These are phyloP conservation scores for Narthecium ossifragum DNA, from an alignment of 106 monocot species.

Conservation along the genomic window DNA sequence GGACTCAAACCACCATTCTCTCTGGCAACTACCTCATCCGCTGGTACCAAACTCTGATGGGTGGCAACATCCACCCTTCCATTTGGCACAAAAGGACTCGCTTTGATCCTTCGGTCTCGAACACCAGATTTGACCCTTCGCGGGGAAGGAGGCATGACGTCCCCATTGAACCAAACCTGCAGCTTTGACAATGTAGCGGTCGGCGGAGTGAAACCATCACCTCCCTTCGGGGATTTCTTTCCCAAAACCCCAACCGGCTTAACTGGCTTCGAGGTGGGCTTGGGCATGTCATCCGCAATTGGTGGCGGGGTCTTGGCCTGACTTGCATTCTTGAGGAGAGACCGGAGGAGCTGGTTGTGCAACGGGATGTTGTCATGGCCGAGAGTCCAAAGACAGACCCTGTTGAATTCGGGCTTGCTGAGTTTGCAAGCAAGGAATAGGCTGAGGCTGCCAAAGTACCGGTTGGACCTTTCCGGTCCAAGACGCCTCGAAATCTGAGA, in stretches of 20 bases:
- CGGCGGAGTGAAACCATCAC: neutral
- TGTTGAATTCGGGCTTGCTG: slow-evolving; percentile 39
- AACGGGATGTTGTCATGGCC: slow-evolving; percentile 34
- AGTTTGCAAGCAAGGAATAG: slow-evolving; percentile 31
- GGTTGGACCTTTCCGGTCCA: slow-evolving; percentile 21
- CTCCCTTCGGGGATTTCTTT: slow-evolving; percentile 12
- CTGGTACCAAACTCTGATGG: slow-evolving; percentile 9
- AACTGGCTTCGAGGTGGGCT: neutral
- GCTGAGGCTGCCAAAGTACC: slow-evolving; percentile 33
- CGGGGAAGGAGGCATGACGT: slow-evolving; percentile 29
- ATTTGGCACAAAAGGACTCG: slow-evolving; percentile 20
- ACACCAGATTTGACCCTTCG: slow-evolving; percentile 32
- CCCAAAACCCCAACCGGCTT: neutral
- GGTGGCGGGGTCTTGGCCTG: slow-evolving; percentile 23
- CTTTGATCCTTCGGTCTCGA: slow-evolving; percentile 34
- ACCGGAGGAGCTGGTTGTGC: slow-evolving; percentile 38
- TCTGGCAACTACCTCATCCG: slow-evolving; percentile 7
- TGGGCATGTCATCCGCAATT: no score
- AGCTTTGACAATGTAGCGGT: neutral
- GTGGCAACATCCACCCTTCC: slow-evolving; percentile 8
- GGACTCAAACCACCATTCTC: slow-evolving; percentile 27
- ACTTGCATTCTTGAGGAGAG: slow-evolving; percentile 41
- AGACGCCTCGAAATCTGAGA: slow-evolving; percentile 24
- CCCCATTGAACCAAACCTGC: slow-evolving; percentile 32
- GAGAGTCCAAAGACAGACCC: slow-evolving; percentile 28